A percentile compares a stretch with the other conserved stretches of the same genome.
These are phyloP conservation scores for Xanthoconium separans DNA, from an alignment of 1,284 basidiomycete genomes.

Conservation along the genomic window DNA sequence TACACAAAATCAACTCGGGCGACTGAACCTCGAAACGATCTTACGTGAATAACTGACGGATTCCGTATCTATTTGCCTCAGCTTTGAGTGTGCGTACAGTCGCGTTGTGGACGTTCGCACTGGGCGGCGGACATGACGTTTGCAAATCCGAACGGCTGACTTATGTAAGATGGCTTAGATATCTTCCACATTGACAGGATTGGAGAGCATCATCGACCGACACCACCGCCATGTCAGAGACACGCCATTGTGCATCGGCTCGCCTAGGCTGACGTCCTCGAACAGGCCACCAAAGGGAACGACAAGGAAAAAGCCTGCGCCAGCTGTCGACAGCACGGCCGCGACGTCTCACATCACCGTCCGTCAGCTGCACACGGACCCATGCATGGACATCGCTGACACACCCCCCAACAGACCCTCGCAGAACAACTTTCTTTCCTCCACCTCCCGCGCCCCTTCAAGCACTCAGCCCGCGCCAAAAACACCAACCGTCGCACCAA, in stretches of 20 bases:
- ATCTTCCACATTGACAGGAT: no score
- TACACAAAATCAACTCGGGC: no score
- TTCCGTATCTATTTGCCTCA: no score
- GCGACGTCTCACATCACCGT: constrained; percentile 21
- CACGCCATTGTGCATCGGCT: no score
- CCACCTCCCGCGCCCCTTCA: constrained; percentile 69
- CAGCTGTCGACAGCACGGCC: neutral
- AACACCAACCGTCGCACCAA: constrained; percentile 68
- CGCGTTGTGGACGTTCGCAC: no score
- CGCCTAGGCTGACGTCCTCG: neutral
- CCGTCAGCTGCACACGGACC: neutral
- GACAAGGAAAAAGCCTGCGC: neutral
- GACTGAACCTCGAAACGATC: no score
- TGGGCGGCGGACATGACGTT: no score
- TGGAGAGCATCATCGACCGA: no score
- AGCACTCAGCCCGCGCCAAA: constrained; percentile 67
- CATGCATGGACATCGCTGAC: neutral
- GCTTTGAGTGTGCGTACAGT: no score
- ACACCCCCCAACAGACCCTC: neutral
- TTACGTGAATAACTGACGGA: no score
- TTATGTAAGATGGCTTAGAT: no score
- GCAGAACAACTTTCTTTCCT: constrained; percentile 53
- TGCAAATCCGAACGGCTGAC: no score
- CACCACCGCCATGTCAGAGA: neutral
- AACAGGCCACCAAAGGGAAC: constrained; percentile 28